Evolutionary conservation across 2,329 filamentous ascomycete species (phyloP).

Genomic region (Colletotrichum liaoningense): DNA sequence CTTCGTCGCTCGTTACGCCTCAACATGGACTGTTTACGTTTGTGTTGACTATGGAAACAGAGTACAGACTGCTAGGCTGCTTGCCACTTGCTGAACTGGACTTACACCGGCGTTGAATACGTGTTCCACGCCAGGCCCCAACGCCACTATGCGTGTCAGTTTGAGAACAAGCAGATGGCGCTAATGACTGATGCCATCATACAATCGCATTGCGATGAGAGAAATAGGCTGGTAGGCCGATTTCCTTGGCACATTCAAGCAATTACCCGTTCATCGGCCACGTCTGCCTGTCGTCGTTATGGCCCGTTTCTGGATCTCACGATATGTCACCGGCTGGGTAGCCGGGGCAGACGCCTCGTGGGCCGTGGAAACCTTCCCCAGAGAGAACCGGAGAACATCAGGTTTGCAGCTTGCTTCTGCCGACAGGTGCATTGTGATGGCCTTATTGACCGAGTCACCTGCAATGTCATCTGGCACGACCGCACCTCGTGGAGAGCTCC

Average conservation of each 20-base stretch:
- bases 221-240: neutral
- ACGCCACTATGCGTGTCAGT: neutral
- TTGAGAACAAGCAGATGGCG: neutral
- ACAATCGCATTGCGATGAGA: neutral
- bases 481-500: neutral
- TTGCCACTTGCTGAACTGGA: neutral
- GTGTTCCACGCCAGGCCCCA: neutral
- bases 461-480: neutral
- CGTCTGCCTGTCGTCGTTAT: neutral
- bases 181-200: neutral
- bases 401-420: neutral
- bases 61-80: neutral
- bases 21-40: neutral
- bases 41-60: neutral
- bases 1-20: neutral
- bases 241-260: neutral
- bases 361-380: neutral
- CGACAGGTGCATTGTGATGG: constrained; percentile 11
- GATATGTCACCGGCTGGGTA: constrained; percentile 21
- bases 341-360: neutral
- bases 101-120: neutral
- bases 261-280: neutral
- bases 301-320: neutral
- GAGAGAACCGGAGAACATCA: neutral
- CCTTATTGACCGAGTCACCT: constrained; percentile 6